phyloP scores from a whole-genome alignment of 2,329 filamentous ascomycete species.

The Sphaerulina musiva region DNA sequence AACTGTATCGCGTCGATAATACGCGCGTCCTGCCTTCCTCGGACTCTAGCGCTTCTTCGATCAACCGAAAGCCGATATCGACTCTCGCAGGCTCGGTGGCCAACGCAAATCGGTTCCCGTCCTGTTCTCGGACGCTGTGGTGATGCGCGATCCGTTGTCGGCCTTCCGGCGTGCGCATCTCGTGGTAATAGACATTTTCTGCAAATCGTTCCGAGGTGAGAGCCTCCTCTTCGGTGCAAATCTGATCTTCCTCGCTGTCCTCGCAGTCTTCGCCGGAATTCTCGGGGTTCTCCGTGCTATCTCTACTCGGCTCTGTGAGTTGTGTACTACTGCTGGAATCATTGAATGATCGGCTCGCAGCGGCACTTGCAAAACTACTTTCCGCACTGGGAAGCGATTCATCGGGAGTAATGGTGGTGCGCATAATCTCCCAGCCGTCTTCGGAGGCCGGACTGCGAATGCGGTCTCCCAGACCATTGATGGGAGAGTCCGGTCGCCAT shows the following conservation, averaged over 20 bases:
- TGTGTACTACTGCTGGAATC: constrained; percentile 28
- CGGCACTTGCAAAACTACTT: constrained; percentile 71
- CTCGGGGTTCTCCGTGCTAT: constrained; percentile 31
- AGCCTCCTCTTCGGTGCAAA: constrained; percentile 27
- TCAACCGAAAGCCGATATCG: constrained; percentile 31
- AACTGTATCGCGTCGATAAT: constrained; percentile 15
- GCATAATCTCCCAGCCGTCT: constrained; percentile 69
- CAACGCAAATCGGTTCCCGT: constrained; percentile 26
- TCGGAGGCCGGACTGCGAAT: constrained; percentile 69
- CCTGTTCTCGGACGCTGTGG: constrained; percentile 31
- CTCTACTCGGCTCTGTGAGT: constrained; percentile 31
- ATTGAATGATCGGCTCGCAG: constrained; percentile 47
- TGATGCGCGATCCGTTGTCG: constrained; percentile 23
- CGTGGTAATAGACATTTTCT: constrained; percentile 27
- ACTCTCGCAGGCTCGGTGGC: constrained; percentile 20
- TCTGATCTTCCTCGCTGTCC: constrained; percentile 35
- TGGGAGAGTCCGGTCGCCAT: constrained; percentile 27
- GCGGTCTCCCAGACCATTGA: constrained; percentile 78
- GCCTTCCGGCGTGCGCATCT: constrained; percentile 24
- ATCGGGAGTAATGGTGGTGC: constrained; percentile 74
- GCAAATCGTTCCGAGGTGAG: constrained; percentile 26
- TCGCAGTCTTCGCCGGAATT: constrained; percentile 39
- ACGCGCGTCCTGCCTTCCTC: constrained; percentile 27
- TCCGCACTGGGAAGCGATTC: constrained; percentile 70
- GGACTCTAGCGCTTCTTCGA: constrained; percentile 28